Percentiles rank a stretch among this genome's conserved stretches.
Evolutionary conservation across 2,329 filamentous ascomycete species (phyloP).

Genomic region (Calycina marina): DNA sequence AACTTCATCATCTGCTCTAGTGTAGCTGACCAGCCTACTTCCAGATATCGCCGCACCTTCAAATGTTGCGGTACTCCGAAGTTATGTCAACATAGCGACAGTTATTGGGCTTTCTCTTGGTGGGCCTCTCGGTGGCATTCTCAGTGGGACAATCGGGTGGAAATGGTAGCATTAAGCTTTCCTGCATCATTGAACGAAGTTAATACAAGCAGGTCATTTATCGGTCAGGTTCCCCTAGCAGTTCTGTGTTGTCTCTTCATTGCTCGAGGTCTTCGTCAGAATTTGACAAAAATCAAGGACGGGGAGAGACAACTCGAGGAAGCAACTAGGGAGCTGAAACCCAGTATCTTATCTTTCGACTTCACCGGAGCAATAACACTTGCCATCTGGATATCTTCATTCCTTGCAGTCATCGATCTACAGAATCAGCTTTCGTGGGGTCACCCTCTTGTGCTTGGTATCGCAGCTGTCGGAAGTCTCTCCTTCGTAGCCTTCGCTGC

Average conservation of each 20-base stretch:
- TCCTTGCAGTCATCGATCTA: slow-evolving; percentile 10
- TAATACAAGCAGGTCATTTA: slow-evolving; percentile 29
- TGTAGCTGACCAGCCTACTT: slow-evolving; percentile 2
- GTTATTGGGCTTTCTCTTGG: slow-evolving; percentile 35
- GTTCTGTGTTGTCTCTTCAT: slow-evolving; percentile 7
- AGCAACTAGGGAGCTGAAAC: slow-evolving; percentile 1
- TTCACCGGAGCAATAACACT: slow-evolving; percentile 10
- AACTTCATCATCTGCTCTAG: neutral
- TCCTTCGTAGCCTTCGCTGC: slow-evolving; percentile 6
- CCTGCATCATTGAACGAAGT: neutral
- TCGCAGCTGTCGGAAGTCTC: slow-evolving; percentile 5
- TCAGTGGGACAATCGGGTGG: slow-evolving; percentile 38
- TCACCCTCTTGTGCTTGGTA: slow-evolving; percentile 7
- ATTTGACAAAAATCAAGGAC: slow-evolving; percentile 2
- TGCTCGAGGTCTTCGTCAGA: slow-evolving; percentile 3
- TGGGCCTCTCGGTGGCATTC: slow-evolving; percentile 34
- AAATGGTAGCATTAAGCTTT: slow-evolving; percentile 37
- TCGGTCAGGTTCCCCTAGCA: slow-evolving; percentile 36
- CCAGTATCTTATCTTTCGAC: slow-evolving; percentile 7
- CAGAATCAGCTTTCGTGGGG: slow-evolving; percentile 8
- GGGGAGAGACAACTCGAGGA: slow-evolving; percentile 2
- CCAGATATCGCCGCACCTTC: slow-evolving; percentile 34
- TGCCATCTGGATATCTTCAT: slow-evolving; percentile 9
- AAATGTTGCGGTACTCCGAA: slow-evolving; percentile 36
- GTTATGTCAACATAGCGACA: slow-evolving; percentile 35